Evolutionary conservation across 208 protist species (phyloP).

Genomic region (Phytomonas francai): DNA sequence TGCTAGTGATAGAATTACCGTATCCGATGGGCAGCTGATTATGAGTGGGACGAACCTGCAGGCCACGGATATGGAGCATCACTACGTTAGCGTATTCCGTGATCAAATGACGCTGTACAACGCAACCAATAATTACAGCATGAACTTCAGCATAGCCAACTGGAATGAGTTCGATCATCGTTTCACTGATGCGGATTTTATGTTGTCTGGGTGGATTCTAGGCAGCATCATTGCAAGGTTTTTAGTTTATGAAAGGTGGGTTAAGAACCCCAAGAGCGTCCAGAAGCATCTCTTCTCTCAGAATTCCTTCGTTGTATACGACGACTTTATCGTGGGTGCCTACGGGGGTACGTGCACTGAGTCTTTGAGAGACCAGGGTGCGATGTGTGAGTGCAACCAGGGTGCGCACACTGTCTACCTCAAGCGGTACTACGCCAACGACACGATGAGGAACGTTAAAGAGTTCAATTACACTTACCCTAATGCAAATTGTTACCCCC

Average conservation of each 20-base stretch:
- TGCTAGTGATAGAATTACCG: not conserved
- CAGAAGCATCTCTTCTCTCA: conserved; percentile 25
- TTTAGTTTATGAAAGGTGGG: conserved; percentile 10
- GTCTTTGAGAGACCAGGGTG: conserved; percentile 13
- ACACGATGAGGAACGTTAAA: not conserved
- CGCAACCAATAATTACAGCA: not conserved
- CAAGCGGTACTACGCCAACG: conserved; percentile 2
- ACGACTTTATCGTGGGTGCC: conserved; percentile 44
- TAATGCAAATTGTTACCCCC: not conserved
- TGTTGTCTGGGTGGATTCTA: conserved; percentile 33
- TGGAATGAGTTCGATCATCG: conserved; percentile 11
- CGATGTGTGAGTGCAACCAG: conserved; percentile 34
- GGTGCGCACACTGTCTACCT: conserved; percentile 8
- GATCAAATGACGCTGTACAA: conserved; percentile 32
- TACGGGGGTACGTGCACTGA: conserved; percentile 27
- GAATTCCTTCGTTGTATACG: conserved; percentile 39
- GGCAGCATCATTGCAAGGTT: conserved; percentile 20
- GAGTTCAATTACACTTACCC: not conserved
- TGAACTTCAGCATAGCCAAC: conserved; percentile 10
- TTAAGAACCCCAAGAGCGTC: conserved; percentile 12
- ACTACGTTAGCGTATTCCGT: conserved; percentile 28
- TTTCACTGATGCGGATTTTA: conserved; percentile 14
- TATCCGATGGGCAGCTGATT: conserved; percentile 23
- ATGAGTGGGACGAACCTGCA: conserved; percentile 26
- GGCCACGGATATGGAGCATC: conserved; percentile 15